Conservation (phyloP, 2,329 filamentous ascomycete species). For the Paecilomyces fulvus region DNA sequence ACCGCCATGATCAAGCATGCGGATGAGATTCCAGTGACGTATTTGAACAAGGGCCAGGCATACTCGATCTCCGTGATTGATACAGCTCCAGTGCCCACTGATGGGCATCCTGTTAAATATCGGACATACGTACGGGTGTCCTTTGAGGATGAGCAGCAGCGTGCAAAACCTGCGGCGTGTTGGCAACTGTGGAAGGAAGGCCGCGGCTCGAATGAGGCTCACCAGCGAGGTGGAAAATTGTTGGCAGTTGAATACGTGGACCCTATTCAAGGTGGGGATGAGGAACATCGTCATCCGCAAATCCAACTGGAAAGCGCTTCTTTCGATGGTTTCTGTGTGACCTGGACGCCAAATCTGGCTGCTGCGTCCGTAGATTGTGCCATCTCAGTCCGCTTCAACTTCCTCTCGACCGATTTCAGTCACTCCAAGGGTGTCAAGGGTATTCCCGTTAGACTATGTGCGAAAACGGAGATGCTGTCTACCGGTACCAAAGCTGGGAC, state of each 20-base stretch:
- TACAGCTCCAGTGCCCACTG: constrained; percentile 54
- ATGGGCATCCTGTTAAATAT: constrained; percentile 59
- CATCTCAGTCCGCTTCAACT: constrained; percentile 92
- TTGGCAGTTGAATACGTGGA: constrained; percentile 93
- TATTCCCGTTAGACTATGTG: constrained; percentile 84
- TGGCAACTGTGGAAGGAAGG: constrained; percentile 97
- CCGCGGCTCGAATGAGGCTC: constrained; percentile 87
- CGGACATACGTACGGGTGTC: constrained; percentile 91
- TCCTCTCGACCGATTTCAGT: constrained; percentile 95
- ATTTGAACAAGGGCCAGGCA: constrained; percentile 93
- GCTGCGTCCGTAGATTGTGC: constrained; percentile 67
- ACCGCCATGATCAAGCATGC: constrained; percentile 85
- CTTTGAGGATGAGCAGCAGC: constrained; percentile 92
- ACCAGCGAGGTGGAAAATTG: constrained; percentile 83
- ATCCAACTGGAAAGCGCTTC: constrained; percentile 68
- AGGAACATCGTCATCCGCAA: constrained; percentile 50
- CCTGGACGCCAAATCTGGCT: constrained; percentile 65
- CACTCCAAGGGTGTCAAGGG: constrained; percentile 98
- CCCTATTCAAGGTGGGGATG: constrained; percentile 46
- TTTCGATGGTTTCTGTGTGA: constrained; percentile 88
- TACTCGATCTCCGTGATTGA: constrained; percentile 83
- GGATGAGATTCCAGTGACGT: constrained; percentile 93
- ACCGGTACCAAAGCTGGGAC: constrained; percentile 31
- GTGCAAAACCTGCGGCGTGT: constrained; percentile 70
- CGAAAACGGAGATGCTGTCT: constrained; percentile 69